phyloP scores from a whole-genome alignment of 2,329 filamentous ascomycete genomes.

The Talaromyces albobiverticillius region DNA sequence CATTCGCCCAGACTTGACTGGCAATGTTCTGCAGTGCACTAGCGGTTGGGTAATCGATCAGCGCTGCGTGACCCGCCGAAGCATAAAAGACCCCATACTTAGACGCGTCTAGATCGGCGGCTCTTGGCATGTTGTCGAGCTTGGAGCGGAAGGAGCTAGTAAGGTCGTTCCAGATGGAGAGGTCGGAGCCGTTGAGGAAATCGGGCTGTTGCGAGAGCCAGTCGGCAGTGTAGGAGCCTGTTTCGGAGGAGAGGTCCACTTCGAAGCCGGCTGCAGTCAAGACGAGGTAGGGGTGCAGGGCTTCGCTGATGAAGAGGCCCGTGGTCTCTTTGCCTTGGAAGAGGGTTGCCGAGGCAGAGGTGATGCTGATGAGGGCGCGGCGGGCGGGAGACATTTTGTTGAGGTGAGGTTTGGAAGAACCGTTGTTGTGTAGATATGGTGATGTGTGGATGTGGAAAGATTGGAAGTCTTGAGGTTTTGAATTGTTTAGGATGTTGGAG shows the following conservation, averaged over 20 bases:
- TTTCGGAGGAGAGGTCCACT: conserved; percentile 48
- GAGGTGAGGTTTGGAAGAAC: too few species aligned
- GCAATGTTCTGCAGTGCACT: conserved; percentile 42
- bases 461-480: too few species aligned
- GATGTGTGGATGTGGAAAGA: too few species aligned
- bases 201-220: conserved; percentile 45
- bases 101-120: conserved; percentile 34
- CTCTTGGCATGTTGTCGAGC: conserved; percentile 42
- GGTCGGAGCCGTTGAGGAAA: conserved; percentile 42
- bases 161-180: conserved; percentile 38
- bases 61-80: conserved; percentile 32
- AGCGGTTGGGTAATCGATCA: conserved; percentile 48
- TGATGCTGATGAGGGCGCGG: conserved; percentile 43
- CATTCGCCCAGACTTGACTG: conserved; percentile 37
- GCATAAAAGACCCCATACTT: conserved; percentile 2
- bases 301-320: conserved; percentile 49
- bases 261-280: conserved; percentile 42
- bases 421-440: too few species aligned
- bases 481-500: too few species aligned
- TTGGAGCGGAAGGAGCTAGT: conserved; percentile 44
- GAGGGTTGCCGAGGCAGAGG: conserved; percentile 42
- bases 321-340: conserved; percentile 39
- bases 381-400: conserved; percentile 28
- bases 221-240: conserved; percentile 43
- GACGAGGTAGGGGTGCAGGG: conserved; percentile 49